Evolutionary conservation across 495 filamentous ascomycete genomes (phyloP), one percentile per base, ranked within the genome.

Genomic region (Neurospora sp.): DNA sequence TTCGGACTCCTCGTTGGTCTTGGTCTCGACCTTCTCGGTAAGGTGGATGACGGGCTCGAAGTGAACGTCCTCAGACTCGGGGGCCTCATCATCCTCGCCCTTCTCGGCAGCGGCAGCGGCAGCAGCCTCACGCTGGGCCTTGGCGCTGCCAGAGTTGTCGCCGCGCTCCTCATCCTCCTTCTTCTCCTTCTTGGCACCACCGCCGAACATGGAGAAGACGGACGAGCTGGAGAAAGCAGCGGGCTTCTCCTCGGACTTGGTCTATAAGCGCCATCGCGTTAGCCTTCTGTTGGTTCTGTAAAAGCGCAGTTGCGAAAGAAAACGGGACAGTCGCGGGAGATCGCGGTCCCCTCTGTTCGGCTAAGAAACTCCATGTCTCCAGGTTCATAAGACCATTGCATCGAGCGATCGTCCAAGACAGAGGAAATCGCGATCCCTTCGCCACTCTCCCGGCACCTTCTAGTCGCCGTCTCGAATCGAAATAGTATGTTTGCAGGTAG

Each of bases 1-100:
- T 86, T 99, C 95, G 70, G 92, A 89, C 88, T 99, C 96, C 85
- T 99, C 96, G 83, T 98, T 96, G 83, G 96, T 98, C 89, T 97
- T 97, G 78, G 90, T 92, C 80, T 97, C 94, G 71, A 98, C 92
- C 86, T 96, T 94, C 87, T 98, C 93, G 69, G 94, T 97, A 79
- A 99, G 87, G 82, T 88, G 93, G 80, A 96, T 92, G 74, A 99
- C 93, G 71, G 96, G 96, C 86, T 97, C 93, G 85, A 98, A 99
- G 85, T 98, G 91, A 74, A 97, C 93, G 73, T 98, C 94, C 69
- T 92, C 92, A 62, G 92, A 93, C 79, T 96, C 92, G 74, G 91
- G 90, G 54, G 89, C 86, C 77, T 92, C 88, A 38, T 93, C 94
- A 81, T 93, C 80, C 72, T 83, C 84, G 44, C 78, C 84, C 76